These are phyloP conservation scores for Psilocybe mexicana DNA, from an alignment of 1,284 basidiomycete species.

Conservation along the genomic window DNA sequence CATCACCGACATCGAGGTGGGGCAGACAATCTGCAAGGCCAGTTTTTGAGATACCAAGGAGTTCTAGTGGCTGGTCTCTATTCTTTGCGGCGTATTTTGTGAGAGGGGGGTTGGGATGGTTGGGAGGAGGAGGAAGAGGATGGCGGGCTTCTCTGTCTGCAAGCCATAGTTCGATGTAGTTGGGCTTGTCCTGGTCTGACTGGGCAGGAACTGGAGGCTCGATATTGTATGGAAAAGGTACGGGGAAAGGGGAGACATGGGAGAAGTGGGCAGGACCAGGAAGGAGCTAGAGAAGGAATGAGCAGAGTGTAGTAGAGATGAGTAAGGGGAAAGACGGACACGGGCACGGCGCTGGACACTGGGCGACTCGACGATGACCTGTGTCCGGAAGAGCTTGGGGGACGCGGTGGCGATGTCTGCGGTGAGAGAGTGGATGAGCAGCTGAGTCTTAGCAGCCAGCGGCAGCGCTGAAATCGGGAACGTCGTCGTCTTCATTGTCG, in stretches of 20 bases:
- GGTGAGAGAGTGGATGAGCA: background rate
- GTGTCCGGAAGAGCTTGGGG: background rate
- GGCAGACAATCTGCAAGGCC: constrained; percentile 80
- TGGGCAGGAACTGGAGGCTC: constrained; percentile 46
- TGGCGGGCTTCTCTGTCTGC: constrained; percentile 59
- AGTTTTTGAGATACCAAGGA: constrained; percentile 71
- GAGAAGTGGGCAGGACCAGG: constrained; percentile 74
- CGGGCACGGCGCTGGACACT: background rate
- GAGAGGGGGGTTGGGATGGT: constrained; percentile 29
- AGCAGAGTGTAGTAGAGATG: background rate
- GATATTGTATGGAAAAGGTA: constrained; percentile 86
- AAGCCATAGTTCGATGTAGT: constrained; percentile 75
- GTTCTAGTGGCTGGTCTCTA: constrained; percentile 58
- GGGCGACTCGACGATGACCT: background rate
- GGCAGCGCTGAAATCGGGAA: background rate
- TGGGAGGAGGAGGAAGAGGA: constrained; percentile 25
- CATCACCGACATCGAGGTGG: constrained; percentile 85
- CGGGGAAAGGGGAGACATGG: constrained; percentile 79
- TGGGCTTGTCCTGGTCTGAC: constrained; percentile 52
- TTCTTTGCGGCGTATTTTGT: constrained; percentile 52
- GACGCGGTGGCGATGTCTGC: background rate
- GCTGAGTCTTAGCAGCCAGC: background rate
- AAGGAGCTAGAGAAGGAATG: constrained; percentile 36
- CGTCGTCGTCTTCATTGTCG: background rate
- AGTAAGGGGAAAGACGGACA: background rate